These are phyloP conservation scores for Chaetomiaceae sp. DNA, from an alignment of 2,329 filamentous ascomycete genomes.

Conservation along the genomic window DNA sequence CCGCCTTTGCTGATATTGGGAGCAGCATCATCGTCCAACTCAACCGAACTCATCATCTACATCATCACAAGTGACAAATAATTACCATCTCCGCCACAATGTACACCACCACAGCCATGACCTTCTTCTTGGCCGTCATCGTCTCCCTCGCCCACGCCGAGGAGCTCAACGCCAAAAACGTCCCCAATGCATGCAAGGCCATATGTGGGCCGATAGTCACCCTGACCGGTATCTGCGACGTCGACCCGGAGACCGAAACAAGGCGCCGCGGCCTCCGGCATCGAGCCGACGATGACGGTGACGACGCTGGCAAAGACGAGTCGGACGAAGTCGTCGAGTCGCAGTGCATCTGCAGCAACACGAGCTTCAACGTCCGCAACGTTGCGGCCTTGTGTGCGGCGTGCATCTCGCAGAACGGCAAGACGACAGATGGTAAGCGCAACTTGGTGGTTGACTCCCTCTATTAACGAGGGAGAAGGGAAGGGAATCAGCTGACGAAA, in stretches of 20 bases:
- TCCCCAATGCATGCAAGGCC: neutral
- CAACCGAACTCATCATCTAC: neutral
- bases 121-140: neutral
- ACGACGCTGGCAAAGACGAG: neutral
- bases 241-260: neutral
- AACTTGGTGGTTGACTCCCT: neutral
- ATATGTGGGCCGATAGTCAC: slow-evolving; percentile 1
- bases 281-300: neutral
- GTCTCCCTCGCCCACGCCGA: neutral
- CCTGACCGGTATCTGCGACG: neutral
- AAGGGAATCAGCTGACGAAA: neutral
- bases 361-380: neutral
- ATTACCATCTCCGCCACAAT: neutral
- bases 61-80: neutral
- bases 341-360: slow-evolving; percentile 2
- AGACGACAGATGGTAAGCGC: neutral
- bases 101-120: neutral
- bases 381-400: neutral
- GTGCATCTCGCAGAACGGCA: neutral
- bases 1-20: neutral
- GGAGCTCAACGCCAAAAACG: slow-evolving; percentile 4
- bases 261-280: neutral
- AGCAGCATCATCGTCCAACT: neutral
- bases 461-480: too few species aligned
- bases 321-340: neutral